These are phyloP conservation scores for Naumovozyma castellii DNA, from an alignment of 805 yeast species.

Conservation along the genomic window DNA sequence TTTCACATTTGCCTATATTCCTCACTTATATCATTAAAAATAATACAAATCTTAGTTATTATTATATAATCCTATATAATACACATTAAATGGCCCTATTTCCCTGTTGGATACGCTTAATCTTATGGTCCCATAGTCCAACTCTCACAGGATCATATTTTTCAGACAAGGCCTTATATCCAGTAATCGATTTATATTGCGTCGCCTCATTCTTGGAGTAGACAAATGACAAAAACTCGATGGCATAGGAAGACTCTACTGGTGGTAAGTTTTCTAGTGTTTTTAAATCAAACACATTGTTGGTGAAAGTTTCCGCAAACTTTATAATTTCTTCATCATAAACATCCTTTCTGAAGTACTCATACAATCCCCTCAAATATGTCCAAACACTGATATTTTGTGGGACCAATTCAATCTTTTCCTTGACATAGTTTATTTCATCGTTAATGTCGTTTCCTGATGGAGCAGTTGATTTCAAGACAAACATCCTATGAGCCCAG, in stretches of 20 bases:
- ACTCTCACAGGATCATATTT: conserved; percentile 54
- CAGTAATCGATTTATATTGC: conserved; percentile 31
- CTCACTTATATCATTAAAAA: no score
- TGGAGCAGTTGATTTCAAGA: conserved; percentile 29
- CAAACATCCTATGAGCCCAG: conserved; percentile 78
- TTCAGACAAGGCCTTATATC: conserved; percentile 43
- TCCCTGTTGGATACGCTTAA: conserved; percentile 1
- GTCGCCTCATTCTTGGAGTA: conserved; percentile 25
- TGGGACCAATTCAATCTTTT: conserved; percentile 50
- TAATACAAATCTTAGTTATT: background rate
- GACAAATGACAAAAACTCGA: conserved; percentile 52
- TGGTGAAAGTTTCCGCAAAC: conserved; percentile 39
- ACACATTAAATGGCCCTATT: background rate
- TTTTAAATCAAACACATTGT: conserved; percentile 9
- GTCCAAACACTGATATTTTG: conserved; percentile 84
- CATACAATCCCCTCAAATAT: conserved; percentile 56
- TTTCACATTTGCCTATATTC: conserved; percentile 30
- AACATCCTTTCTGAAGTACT: conserved; percentile 14
- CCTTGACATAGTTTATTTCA: conserved; percentile 48
- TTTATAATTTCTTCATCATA: conserved; percentile 34
- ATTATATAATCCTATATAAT: background rate
- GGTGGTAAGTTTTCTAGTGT: conserved; percentile 17
- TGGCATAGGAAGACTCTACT: conserved; percentile 48
- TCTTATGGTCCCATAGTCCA: conserved; percentile 52
- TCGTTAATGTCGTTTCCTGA: conserved; percentile 12